Evolutionary conservation across 1,139 yeast species (phyloP), one percentile per base, ranked within the genome.

Genomic region (Arxiozyma heterogenica): DNA sequence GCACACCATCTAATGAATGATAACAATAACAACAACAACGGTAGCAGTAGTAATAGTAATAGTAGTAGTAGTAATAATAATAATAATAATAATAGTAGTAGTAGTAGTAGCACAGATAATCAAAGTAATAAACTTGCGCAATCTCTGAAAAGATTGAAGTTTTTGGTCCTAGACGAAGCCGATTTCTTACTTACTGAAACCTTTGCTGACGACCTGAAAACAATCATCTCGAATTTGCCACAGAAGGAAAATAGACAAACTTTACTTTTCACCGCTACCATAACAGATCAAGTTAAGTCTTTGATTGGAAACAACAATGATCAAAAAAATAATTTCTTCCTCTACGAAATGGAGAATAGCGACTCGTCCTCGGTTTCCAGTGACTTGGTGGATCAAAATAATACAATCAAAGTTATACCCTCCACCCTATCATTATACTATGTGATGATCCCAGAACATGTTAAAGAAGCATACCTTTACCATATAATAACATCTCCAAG

Each of bases 111-210:
- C 11, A 27, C 25, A 23, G 25, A 23, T 23, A 4, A 23, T 23
- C 25, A 4, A 23, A 23, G 11, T 27, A 23, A 27, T 11, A 38
- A 42, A 25, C 22, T 51, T 3, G n/a, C 41, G 2, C 21, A 25
- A n/a, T 97, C 97, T 0, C 74, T 93, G 55, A 78, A 84, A 61
- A 75, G 95, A 62, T 84, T 86, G 25, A 83, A 83, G 65, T 93
- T 77, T 66, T 74, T 93, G 58, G 98, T 93, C 1, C 75, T 93
- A 12, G 99, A 93, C 75, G 99, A 93, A 73, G 99, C 98, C 0
- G 99, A 93, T 75, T 77, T 97, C 59, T 72, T 93, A 44, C 77
- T 93, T 61, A 88, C 93, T 54, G 82, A 84, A 54, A 86, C 95
- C 55, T 90, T 93, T 71, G 85, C 93, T 2, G 78, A 82, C 49